Base-by-base conservation (phyloP, 2,329 filamentous ascomycete genomes). In the Fusarium austroafricanum region DNA sequence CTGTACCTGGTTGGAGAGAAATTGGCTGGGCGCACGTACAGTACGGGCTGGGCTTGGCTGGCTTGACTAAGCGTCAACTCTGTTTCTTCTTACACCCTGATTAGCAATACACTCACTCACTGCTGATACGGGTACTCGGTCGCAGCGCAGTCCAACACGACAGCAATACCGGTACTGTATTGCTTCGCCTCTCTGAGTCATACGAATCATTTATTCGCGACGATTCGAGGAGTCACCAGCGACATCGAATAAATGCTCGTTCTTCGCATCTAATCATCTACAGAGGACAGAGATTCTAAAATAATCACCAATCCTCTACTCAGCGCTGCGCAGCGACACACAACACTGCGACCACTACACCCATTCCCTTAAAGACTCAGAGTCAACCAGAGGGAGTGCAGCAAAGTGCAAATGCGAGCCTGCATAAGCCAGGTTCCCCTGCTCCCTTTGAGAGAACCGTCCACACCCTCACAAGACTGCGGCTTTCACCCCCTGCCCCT, bases 11-110 rank as follows among this genome's bases (percentile, higher is more conserved):
- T 63, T 55, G 62, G 63, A 35, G 57, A 67, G 31, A 67, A 70
- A 63, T 40, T 60, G 67, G 68, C 39, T 37, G 39, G n/a, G 33
- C 38, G 38, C 51, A 64, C 33, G 39, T 38, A 55, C 61, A 58
- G 51, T 62, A 67, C 23, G 23, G 23, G 23, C 23, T 46, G 64
- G 38, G 28, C n/a, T n/a, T n/a, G n/a, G n/a, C n/a, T n/a, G n/a
- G 45, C 44, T 71, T 73, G 65, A 72, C 71, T 74, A 73, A 72
- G 62, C 69, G 23, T 55, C 55, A 17, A 46, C 56, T 60, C 43
- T 49, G 21, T 29, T 10, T 3, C 9, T 57, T 40, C 52, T 65
- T 71, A 65, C 68, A 59, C 54, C 53, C 69, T 62, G 65, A 68
- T 69, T 68, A 68, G 28, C 65, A 68, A 68, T 65, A 52, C 23